phyloP scores from a whole-genome alignment of 1,284 basidiomycete species.

The Cystobasidium pallidum region DNA sequence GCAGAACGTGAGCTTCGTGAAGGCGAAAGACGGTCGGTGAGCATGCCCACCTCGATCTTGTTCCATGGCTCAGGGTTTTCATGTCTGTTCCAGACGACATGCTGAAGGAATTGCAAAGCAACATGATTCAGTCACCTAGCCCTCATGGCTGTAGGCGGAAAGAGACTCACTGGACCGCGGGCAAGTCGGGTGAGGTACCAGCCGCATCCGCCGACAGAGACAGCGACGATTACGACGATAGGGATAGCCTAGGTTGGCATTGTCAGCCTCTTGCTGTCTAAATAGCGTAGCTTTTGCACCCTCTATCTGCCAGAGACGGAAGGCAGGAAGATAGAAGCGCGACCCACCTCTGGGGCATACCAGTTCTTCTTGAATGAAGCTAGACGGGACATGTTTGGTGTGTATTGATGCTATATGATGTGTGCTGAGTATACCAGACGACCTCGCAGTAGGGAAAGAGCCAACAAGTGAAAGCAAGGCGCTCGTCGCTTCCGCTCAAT shows the following conservation, averaged over 20 bases:
- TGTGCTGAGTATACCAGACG: neutral
- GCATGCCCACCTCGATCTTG: constrained; percentile 5
- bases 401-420: neutral
- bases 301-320: neutral
- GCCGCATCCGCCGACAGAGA: constrained; percentile 21
- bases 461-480: neutral
- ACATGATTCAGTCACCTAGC: neutral
- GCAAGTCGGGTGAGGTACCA: constrained; percentile 76
- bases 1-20: neutral
- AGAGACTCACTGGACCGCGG: constrained; percentile 62
- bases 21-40: neutral
- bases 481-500: neutral
- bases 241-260: constrained; percentile 21
- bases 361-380: constrained; percentile 30
- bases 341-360: constrained; percentile 25
- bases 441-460: neutral
- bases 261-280: too few relatives aligned
- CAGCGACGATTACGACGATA: constrained; percentile 25
- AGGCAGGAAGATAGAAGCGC: neutral
- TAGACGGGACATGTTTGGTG: constrained; percentile 19
- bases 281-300: too few relatives aligned
- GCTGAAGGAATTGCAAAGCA: neutral
- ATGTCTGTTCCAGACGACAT: constrained; percentile 28
- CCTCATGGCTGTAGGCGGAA: neutral
- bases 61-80: constrained; percentile 33